These are phyloP conservation scores for Cordyceps cateniannulata DNA, from an alignment of 2,329 filamentous ascomycete species.

Conservation along the genomic window DNA sequence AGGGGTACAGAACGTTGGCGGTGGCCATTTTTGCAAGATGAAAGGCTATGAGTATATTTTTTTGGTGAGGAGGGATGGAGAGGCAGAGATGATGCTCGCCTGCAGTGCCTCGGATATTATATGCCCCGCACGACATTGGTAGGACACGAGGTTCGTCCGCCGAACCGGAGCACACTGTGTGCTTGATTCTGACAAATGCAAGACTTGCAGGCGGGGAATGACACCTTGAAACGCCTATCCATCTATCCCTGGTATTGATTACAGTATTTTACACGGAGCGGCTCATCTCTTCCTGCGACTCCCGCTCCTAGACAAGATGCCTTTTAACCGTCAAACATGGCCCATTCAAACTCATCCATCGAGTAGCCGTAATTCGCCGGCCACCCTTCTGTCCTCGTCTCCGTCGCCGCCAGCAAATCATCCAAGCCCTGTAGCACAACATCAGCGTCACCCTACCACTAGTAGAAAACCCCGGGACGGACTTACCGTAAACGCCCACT, in stretches of 20 bases:
- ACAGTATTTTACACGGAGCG: neutral
- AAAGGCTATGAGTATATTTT: neutral
- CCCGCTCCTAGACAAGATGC: neutral
- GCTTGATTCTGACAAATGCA: neutral
- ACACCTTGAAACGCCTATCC: neutral
- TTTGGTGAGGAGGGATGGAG: neutral
- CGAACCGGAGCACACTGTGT: neutral
- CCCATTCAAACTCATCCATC: slow-evolving; percentile 11
- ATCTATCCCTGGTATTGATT: neutral
- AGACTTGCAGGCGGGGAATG: neutral
- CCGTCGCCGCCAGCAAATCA: neutral
- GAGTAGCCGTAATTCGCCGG: slow-evolving; percentile 6
- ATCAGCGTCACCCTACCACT: neutral
- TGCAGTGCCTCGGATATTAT: neutral
- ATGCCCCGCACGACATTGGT: neutral
- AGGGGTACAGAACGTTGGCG: slow-evolving; percentile 33
- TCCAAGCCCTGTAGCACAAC: neutral
- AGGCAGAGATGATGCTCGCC: neutral
- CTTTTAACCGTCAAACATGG: neutral
- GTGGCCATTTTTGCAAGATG: slow-evolving; percentile 6
- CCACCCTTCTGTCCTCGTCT: neutral
- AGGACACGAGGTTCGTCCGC: neutral
- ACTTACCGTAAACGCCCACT: slow-evolving; percentile 4
- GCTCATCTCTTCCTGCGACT: neutral
- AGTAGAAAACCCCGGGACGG: neutral